These are phyloP conservation scores for Rhododendron kiyosumense DNA, from an alignment of 148 eudicot genomes.

Conservation along the genomic window DNA sequence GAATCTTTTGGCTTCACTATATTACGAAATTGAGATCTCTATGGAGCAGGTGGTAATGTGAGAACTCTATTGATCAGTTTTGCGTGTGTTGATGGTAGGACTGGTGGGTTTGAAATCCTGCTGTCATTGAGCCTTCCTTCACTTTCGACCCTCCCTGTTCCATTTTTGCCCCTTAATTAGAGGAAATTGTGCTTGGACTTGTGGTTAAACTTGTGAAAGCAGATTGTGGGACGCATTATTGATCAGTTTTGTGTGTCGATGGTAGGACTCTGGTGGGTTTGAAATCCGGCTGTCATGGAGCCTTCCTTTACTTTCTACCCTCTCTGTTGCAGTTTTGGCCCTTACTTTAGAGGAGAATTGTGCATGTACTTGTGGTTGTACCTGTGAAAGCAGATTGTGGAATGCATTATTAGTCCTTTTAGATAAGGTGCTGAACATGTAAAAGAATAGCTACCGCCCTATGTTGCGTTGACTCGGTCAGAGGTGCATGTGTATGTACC, in stretches of 20 bases:
- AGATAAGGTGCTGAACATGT: neutral
- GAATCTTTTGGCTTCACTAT: neutral
- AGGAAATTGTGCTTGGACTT: neutral
- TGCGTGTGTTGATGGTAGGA: neutral
- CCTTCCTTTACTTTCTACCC: neutral
- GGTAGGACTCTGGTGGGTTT: neutral
- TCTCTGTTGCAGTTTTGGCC: neutral
- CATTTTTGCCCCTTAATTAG: neutral
- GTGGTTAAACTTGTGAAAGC: neutral
- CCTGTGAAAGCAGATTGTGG: neutral
- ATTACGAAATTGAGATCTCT: neutral
- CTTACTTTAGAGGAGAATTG: neutral
- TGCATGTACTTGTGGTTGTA: neutral
- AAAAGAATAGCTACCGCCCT: neutral
- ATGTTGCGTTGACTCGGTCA: neutral
- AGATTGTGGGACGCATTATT: neutral
- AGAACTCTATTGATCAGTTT: neutral
- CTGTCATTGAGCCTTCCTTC: neutral
- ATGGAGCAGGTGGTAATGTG: too few relatives aligned
- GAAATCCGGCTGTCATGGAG: neutral
- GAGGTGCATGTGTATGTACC: neutral
- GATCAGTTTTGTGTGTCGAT: neutral
- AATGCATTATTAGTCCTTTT: neutral
- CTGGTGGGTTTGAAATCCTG: neutral
- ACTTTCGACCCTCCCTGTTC: neutral